A percentile compares a stretch with the other conserved stretches of the same genome.
Conservation (phyloP, 176 grass and related monocot species). For the Coix lacrymajobi region DNA sequence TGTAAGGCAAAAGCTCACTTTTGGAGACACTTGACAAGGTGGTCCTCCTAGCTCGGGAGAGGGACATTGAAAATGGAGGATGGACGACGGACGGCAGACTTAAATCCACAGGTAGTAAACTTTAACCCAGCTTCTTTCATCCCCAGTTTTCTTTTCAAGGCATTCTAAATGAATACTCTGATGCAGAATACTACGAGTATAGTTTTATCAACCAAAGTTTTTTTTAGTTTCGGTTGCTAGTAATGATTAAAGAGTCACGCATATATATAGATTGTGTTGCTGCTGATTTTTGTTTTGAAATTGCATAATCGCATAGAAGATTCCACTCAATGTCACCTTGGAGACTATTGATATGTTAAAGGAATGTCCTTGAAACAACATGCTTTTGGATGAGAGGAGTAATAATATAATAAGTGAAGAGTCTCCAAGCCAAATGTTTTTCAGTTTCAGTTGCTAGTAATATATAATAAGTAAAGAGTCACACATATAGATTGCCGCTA, state of each 20-base stretch:
- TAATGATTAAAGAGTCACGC: neutral
- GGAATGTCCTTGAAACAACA: neutral
- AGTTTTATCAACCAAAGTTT: neutral
- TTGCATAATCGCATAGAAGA: neutral
- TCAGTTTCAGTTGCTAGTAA: too few relatives aligned
- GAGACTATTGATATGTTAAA: neutral
- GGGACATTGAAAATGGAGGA: neutral
- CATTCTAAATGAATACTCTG: neutral
- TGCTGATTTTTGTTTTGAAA: neutral
- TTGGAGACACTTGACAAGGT: slow-evolving; percentile 34
- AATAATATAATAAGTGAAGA: too few relatives aligned
- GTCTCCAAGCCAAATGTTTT: too few relatives aligned
- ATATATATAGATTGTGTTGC: too few relatives aligned
- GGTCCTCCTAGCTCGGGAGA: slow-evolving; percentile 6
- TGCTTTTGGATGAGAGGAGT: neutral
- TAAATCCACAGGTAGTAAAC: neutral
- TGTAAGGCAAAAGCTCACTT: slow-evolving; percentile 35
- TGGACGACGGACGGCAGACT: neutral
- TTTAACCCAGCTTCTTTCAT: neutral
- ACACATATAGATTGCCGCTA: too few relatives aligned
- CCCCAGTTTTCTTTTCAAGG: neutral
- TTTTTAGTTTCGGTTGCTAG: neutral
- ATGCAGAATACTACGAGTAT: too few relatives aligned
- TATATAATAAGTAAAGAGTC: neutral
- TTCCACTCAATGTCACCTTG: neutral